Base-by-base conservation (phyloP, 106 monocot genomes). In the Gastrodia elata region DNA sequence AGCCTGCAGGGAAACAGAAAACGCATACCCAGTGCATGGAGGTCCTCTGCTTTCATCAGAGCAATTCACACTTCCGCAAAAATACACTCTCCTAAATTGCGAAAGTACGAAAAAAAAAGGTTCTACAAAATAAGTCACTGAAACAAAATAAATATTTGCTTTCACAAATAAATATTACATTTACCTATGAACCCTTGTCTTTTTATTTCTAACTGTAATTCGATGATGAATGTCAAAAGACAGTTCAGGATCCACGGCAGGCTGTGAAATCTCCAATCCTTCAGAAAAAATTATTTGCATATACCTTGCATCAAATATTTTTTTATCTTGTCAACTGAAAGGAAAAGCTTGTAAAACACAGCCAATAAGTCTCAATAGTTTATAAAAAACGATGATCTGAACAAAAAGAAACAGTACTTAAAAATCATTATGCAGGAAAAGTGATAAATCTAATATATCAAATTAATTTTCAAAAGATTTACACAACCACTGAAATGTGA, bases 181-280 rank as follows among this genome's bases (percentile, higher is more conserved):
- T 55, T 61, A 94, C 91, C 94, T 89, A 49, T 94, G 94, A 49
- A 94, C 85, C 75, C 85, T 89, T 33, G 11, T 67, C 85, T 74
- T 83, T 83, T 64, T 83, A 37, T 89, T 87, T 75, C 94, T 76
- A 44, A 89, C 74, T 8, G 96, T 97, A 32, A 97, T 97, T n/a
- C 82, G 81, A 58, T 97, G 92, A 76, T 97, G 96, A 67, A 97
- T 86, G 55, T 89, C 90, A 61, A 79, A 75, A 41, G 82, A 85
- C 52, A 71, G 73, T 37, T 82, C 79, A 71, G 89, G 80, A 80
- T 97, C 96, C 33, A 97, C 76, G 43, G 96, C 96, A 34, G 92
- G 96, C 56, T 97, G 96, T 68, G 96, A 82, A 73, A 97, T 92
- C 75, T 97, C 88, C 39, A 97, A 73, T 35, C 84, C 92, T 87